Evolutionary conservation across 75 land plant genomes (phyloP), one percentile per base, ranked within the genome.

Genomic region (Ceratopteris richardii): DNA sequence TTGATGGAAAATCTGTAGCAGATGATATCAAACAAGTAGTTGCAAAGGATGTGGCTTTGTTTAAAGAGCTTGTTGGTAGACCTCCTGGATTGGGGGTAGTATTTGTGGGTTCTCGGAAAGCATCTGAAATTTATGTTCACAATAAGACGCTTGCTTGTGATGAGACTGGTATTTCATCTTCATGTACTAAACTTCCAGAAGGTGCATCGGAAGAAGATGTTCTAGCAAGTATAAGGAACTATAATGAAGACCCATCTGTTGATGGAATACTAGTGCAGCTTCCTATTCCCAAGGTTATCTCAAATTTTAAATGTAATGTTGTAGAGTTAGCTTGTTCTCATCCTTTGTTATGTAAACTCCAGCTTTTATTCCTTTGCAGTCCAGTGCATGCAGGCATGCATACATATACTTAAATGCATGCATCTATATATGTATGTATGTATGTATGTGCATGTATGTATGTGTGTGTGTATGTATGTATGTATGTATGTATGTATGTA

Each of bases 61-160:
- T 88, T 86, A 92, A 75, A 67, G 70, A 79, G 14, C 37, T 67
- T 11, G 54, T 70, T 23, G 82, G 84, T 4, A 73, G 74, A 37
- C 84, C 89, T 64, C 97, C 97, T 66, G 97, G 97, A 19, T 67
- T 92, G 61, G 95, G 90, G 52, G 90, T 92, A 4, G 64, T 92
- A 47, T 68, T 88, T 55, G 90, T 88, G 46, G 97, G 97, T 27
- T 57, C 72, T 26, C 76, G 90, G 56, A 82, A 71, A 61, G 97
- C 88, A 40, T 88, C 95, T 18, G 73, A 66, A 31, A 65, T 67
- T 37, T 92, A 88, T 67, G 97, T 92, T 17, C 83, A 78, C 20
- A 80, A 66, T 57, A 92, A 92, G 74, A 76, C 67, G 58, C 68
- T 64, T 51, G 97, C 87, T 13, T 88, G 97, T 73, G 69, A 66